Evolutionary conservation across 208 protist genomes (phyloP).

Genomic region (Willaertia magna): DNA sequence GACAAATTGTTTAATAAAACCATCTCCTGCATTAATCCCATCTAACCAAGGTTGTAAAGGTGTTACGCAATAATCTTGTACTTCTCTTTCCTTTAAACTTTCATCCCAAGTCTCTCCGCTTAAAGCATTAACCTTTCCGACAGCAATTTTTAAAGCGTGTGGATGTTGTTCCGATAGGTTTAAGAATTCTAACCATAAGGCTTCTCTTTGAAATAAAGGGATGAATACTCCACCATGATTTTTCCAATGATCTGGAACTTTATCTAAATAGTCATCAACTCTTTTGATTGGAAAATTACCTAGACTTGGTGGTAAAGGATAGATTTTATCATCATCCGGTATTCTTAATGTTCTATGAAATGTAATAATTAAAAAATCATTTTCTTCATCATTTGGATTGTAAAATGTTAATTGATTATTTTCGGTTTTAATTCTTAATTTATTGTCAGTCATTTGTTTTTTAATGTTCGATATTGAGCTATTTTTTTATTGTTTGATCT

Average conservation of each 20-base stretch:
- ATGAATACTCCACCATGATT: neutral
- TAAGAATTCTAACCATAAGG: slow-evolving; percentile 15
- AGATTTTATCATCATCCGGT: slow-evolving; percentile 13
- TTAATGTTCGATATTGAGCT: too few species aligned
- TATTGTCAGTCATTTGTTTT: too few species aligned
- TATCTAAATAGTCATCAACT: slow-evolving; percentile 1
- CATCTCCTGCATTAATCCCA: slow-evolving; percentile 11
- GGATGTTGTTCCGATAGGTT: neutral
- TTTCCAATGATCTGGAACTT: neutral
- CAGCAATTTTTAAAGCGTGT: slow-evolving; percentile 9
- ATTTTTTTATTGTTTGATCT: too few species aligned
- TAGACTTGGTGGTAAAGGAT: slow-evolving; percentile 16
- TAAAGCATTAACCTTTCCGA: slow-evolving; percentile 15
- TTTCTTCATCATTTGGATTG: neutral
- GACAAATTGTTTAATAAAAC: slow-evolving; percentile 14
- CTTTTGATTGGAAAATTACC: slow-evolving; percentile 3
- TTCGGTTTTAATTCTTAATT: neutral
- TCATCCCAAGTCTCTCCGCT: neutral
- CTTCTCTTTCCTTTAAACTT: neutral
- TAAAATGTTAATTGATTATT: neutral
- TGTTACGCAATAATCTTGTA: slow-evolving; percentile 9
- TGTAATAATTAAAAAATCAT: neutral
- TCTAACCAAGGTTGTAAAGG: slow-evolving; percentile 17
- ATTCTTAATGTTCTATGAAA: slow-evolving; percentile 14
- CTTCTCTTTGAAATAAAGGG: slow-evolving; percentile 9